Evolutionary conservation across 495 filamentous ascomycete species (phyloP).

Genomic region (Lasiosphaeriaceae sp.): DNA sequence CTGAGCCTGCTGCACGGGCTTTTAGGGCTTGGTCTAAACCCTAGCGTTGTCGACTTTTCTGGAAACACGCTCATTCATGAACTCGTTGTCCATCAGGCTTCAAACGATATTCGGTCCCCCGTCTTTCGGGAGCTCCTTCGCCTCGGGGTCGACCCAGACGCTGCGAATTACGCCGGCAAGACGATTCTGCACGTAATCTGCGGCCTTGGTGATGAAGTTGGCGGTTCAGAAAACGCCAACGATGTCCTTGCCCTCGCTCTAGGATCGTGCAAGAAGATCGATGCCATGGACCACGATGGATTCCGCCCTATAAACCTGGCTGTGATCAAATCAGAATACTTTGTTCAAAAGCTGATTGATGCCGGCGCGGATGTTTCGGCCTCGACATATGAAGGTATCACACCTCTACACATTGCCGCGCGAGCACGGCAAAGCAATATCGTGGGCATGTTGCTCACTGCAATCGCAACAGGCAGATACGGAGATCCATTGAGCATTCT

Average conservation of each 20-base stretch:
- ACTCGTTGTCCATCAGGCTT: not conserved
- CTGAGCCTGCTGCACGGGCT: constrained; percentile 2
- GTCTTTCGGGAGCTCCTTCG: not conserved
- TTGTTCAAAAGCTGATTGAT: constrained; percentile 29
- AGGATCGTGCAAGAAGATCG: constrained; percentile 1
- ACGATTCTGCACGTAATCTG: constrained; percentile 9
- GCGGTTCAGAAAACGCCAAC: not conserved
- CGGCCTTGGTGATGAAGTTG: not conserved
- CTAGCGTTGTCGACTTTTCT: constrained; percentile 3
- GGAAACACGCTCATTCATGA: constrained; percentile 13
- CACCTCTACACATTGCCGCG: constrained; percentile 39
- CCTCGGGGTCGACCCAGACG: constrained; percentile 12
- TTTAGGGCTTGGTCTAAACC: constrained; percentile 1
- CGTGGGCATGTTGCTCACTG: constrained; percentile 35
- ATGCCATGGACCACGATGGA: constrained; percentile 8
- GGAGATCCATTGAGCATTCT: constrained; percentile 7
- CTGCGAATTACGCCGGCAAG: constrained; percentile 5
- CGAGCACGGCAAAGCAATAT: constrained; percentile 32
- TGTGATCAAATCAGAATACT: constrained; percentile 27
- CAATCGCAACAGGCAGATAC: constrained; percentile 8
- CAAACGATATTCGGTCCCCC: too few species aligned
- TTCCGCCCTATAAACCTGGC: constrained; percentile 31
- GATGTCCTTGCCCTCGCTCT: not conserved
- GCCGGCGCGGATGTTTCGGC: constrained; percentile 27
- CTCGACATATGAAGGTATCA: constrained; percentile 28